phyloP scores from a whole-genome alignment of 495 filamentous ascomycete genomes.

The Penicillium canariense region DNA sequence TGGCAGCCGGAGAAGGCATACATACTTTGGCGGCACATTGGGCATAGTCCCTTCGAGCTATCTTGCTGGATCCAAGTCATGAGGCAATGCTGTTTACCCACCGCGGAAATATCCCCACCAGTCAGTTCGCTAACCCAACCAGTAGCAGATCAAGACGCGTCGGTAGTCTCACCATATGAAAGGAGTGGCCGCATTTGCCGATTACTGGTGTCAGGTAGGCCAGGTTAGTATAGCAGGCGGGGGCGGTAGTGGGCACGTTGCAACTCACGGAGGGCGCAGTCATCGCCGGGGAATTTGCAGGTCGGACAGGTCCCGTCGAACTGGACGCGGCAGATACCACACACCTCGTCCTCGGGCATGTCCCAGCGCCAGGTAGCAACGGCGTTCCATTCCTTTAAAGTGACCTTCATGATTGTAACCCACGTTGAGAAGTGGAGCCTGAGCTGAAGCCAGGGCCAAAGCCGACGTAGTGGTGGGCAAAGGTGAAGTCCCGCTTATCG shows the following conservation, averaged over 20 bases:
- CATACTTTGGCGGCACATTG: constrained; percentile 96
- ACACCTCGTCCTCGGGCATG: constrained; percentile 95
- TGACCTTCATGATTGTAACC: constrained; percentile 78
- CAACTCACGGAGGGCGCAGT: constrained; percentile 80
- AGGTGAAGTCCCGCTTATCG: not conserved
- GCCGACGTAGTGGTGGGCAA: not conserved
- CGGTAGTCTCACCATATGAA: constrained; percentile 75
- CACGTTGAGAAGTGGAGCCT: not conserved
- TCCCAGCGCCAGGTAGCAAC: constrained; percentile 98
- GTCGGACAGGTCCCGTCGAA: constrained; percentile 97
- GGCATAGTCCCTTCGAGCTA: constrained; percentile 87
- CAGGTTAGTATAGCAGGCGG: not conserved
- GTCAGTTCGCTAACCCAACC: constrained; percentile 6
- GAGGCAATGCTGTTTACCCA: constrained; percentile 79
- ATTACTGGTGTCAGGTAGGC: constrained; percentile 57
- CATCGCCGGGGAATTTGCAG: constrained; percentile 97
- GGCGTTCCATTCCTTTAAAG: constrained; percentile 86
- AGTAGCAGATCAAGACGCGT: constrained; percentile 1
- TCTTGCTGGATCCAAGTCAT: constrained; percentile 95
- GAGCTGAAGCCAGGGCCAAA: not conserved
- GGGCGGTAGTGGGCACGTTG: not conserved
- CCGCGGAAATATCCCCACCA: not conserved
- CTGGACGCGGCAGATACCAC: constrained; percentile 96
- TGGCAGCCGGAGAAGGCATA: constrained; percentile 1
- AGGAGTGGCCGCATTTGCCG: constrained; percentile 94